Evolutionary conservation across 148 eudicot genomes (phyloP), one percentile per base, ranked within the genome.

Genomic region (Vaccinium myrtillus): DNA sequence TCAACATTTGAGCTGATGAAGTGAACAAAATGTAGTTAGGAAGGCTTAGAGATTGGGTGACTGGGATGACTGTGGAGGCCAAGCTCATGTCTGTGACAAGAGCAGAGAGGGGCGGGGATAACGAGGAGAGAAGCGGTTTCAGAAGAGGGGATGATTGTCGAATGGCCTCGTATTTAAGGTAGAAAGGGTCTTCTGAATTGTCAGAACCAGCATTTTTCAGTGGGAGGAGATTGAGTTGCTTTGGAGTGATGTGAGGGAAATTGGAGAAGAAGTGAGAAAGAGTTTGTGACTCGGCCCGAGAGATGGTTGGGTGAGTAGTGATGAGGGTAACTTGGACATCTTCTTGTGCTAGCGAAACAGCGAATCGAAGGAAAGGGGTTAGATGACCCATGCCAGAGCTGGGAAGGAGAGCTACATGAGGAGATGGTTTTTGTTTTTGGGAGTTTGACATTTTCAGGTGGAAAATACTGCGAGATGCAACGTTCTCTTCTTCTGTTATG

Each of bases 301-400:
- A 82, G 65, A 82, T 27, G 1, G 84, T 53, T 30, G 84, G 39
- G 46, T 69, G 78, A 70, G 84, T 21, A 30, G 61, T 51, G 56
- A 82, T 82, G 46, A 82, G 19, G 43, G 59, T 82, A 19, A 82
- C 25, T 51, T 27, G 75, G 83, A 81, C 76, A 36, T 27, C 71
- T 6, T 48, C 25, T 19, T 53, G 14, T 13, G 54, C 12, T 15
- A 81, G 75, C 9, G 77, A 81, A 69, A 49, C 76, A 7, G 83
- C 83, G 21, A 81, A 65, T 49, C 83, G 75, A 11, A 81, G 83
- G n/a, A 81, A 81, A 54, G 83, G 83, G 48, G 83, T 67, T n/a
- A 81, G 83, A 25, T 81, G 77, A 6, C 83, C 83, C 83, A 81
- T 81, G 83, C 83, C 83, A 10, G 83, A 81, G 63, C 61, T 50